phyloP scores from a whole-genome alignment of 345 rosid species.

The Cardamine chenopodiifolia region DNA sequence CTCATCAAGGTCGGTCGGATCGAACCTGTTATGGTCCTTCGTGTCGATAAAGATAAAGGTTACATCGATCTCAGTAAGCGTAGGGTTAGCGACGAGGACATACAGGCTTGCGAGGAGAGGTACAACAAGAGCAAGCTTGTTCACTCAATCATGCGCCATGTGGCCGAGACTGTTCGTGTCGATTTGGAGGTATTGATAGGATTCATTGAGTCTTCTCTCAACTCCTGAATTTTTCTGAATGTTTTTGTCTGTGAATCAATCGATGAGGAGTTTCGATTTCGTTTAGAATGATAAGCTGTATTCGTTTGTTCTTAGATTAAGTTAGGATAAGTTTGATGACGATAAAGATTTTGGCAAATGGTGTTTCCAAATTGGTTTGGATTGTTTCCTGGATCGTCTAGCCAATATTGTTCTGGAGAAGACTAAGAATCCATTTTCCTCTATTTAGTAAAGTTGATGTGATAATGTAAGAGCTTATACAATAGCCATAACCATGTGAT shows the following conservation, averaged over 20 bases:
- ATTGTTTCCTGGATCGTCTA: too few relatives aligned
- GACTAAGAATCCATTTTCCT: too few relatives aligned
- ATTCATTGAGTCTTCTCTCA: too few relatives aligned
- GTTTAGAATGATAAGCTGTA: neutral
- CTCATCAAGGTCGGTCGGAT: slow-evolving; percentile 88
- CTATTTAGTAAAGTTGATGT: too few relatives aligned
- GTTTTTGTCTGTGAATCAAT: too few relatives aligned
- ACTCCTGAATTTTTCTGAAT: neutral
- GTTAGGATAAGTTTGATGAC: neutral
- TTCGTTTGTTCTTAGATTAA: too few relatives aligned
- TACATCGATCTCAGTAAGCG: slow-evolving; percentile 90
- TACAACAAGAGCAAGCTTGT: slow-evolving; percentile 85
- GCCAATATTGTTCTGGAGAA: too few relatives aligned
- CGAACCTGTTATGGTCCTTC: slow-evolving; percentile 95
- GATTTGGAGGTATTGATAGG: slow-evolving; percentile 50
- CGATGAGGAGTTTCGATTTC: neutral
- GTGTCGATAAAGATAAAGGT: slow-evolving; percentile 91
- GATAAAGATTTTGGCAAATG: neutral
- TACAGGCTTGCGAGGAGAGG: slow-evolving; percentile 83
- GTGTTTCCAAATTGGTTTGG: neutral
- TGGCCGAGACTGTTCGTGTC: slow-evolving; percentile 28
- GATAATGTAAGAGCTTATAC: too few relatives aligned
- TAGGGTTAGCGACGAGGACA: slow-evolving; percentile 87
- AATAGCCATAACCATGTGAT: too few relatives aligned
- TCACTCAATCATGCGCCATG: slow-evolving; percentile 34